Base-by-base conservation (phyloP, 768 basidiomycete species). In the Rhizopogon sp. region DNA sequence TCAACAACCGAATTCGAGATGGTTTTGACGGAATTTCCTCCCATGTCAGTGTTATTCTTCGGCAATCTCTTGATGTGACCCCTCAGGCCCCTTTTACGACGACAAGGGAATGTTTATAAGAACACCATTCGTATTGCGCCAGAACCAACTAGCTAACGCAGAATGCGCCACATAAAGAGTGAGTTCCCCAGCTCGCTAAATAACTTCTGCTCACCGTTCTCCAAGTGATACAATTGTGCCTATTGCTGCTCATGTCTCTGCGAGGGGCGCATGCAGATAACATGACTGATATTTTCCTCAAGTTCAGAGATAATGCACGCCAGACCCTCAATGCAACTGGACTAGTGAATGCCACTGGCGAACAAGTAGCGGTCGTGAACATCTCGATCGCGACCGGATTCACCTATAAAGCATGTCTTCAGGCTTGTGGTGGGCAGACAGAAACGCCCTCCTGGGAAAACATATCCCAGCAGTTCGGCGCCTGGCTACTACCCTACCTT, bases 391-490 rank as follows among this genome's bases (percentile, higher is more conserved):
- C 41, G 1, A 50, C 29, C 11, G 63, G 63, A 10, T 22, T 69
- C 16, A 59, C 58, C 0, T 10, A 59, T 2, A 0, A 3, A n/a
- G 53, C 52, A 0, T 67, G 66, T 25, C 25, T 25, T 25, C 25
- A 25, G 25, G 25, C 22, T 1, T 67, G 66, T 25, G 63, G 65
- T 25, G 3, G 0, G 3, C 43, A 47, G 1, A 44, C 56, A 6
- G 47, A 57, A 6, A 16, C 56, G 8, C 67, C 65, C 14, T 22
- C 17, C 10, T 65, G 65, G 65, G 28, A n/a, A n/a, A n/a, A n/a
- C n/a, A n/a, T n/a, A n/a, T n/a, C n/a, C n/a, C n/a, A n/a, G n/a
- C n/a, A n/a, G n/a, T n/a, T n/a, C n/a, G n/a, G n/a, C n/a, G n/a
- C n/a, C n/a, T n/a, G n/a, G n/a, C n/a, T n/a, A n/a, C n/a, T n/a